These are phyloP conservation scores for Boletus reticulatus DNA, from an alignment of 768 basidiomycete species.

Conservation along the genomic window DNA sequence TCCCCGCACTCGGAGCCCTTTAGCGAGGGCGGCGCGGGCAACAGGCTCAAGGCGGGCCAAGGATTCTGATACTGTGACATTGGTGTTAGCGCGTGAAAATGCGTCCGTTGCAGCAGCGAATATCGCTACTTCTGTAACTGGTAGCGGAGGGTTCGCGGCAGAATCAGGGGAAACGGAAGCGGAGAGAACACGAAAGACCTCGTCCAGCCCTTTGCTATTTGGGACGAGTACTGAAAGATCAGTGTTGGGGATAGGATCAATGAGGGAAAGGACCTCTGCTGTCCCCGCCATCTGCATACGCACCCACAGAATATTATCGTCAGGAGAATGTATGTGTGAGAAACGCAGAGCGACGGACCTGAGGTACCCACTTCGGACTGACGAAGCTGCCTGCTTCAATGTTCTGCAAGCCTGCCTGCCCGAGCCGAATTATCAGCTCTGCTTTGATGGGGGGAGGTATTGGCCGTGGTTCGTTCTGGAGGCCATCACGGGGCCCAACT, in stretches of 20 bases:
- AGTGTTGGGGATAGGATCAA: constrained; percentile 51
- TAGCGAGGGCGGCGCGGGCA: constrained; percentile 53
- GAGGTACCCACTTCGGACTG: constrained; percentile 91
- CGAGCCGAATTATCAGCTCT: constrained; percentile 75
- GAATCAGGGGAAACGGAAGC: constrained; percentile 23
- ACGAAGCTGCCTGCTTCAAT: constrained; percentile 92
- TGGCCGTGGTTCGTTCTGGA: constrained; percentile 82
- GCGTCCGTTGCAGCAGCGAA: constrained; percentile 88
- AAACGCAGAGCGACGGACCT: constrained; percentile 41
- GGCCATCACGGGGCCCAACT: constrained; percentile 87
- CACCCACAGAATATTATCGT: neutral
- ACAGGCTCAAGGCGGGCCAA: constrained; percentile 63
- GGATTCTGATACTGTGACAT: constrained; percentile 69
- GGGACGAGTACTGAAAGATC: constrained; percentile 82
- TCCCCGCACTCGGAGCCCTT: constrained; percentile 71
- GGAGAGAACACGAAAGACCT: constrained; percentile 56
- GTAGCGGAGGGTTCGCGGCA: constrained; percentile 39
- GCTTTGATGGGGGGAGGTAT: constrained; percentile 75
- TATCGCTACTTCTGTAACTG: constrained; percentile 82
- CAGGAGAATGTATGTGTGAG: neutral
- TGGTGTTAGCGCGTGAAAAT: constrained; percentile 85
- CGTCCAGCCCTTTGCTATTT: constrained; percentile 73
- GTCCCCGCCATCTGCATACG: constrained; percentile 80
- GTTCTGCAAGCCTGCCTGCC: constrained; percentile 58
- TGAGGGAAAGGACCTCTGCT: constrained; percentile 61